Evolutionary conservation across 73 alveolate species (phyloP), one percentile per base, ranked within the genome.

Genomic region (Paramecium sexaurelia): DNA sequence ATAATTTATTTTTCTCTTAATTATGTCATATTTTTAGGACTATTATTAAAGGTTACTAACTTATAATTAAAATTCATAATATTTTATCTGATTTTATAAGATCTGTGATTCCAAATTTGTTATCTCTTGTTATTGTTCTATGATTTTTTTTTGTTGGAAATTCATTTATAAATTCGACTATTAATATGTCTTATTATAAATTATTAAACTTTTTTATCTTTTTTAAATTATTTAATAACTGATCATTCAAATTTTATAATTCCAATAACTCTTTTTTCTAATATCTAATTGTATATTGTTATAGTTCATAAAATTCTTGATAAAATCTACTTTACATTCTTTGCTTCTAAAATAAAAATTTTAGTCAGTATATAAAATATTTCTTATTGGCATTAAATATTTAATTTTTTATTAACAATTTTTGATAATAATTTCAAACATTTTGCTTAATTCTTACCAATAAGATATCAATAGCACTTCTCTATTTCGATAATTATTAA

Each of bases 211-310:
- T 1, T 26, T 19, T 61, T 61, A 26, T 61, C 83, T 61, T 26
- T 61, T n/a, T 61, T 61, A 61, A 61, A 26, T 61, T 61, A 61
- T 61, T 61, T 61, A 1, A 61, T 61, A 61, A 61, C 26, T 26
- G 43, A 32, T 61, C 83, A 24, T 11, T 61, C n/a, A 61, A 61
- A 13, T 61, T 45, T 26, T 61, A 61, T 11, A 26, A 61, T 61
- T 61, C 83, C 47, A 61, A 61, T 61, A 61, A 61, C 17, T 61
- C 83, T 61, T 61, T 26, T 13, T 61, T 61, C 47, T 61, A 32
- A 8, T 61, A 26, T 29, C 83, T 26, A 5, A 61, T 61, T 61
- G 43, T 19, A 26, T 61, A 61, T 29, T 61, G 17, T 61, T 61
- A 9, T 3, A 45, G 83, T 26, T 61, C 83, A 61, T 61, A 61